Evolutionary conservation across 306 rosid genomes (phyloP), one percentile per base, ranked within the genome.

Genomic region (Casuarina equisetifolia): DNA sequence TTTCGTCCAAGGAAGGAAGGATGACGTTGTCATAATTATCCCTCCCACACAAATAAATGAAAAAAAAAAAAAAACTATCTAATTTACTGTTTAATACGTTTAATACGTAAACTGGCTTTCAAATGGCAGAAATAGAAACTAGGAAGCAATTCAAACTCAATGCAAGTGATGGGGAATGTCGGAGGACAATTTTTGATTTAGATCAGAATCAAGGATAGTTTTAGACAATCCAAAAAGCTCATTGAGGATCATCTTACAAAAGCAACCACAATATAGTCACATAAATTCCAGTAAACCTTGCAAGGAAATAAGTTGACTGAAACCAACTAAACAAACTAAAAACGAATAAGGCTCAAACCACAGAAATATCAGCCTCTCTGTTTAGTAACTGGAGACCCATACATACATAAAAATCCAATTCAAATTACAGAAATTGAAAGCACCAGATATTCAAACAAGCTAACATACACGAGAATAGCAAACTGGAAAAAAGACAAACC

Each of bases 401-500:
- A 11, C 69, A 62, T 25, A 58, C 0, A 35, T 7, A 12, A 40
- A 63, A 39, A 3, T 63, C 7, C 10, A 62, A 11, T 10, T 35
- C 3, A 5, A 62, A 62, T 35, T 3, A 35, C 42, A 62, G 16
- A 62, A 62, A 35, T 2, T 13, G 36, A 62, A 44, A 35, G 44
- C 0, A 38, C 19, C 69, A 63, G 45, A 63, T 63, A 36, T 63
- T 13, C 2, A 63, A 63, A 35, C 45, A 5, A 62, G 12, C 15
- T 36, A 32, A 63, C 44, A 63, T 32, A 36, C 40, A 62, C 19
- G 6, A 36, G 40, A 61, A 61, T 61, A 61, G 40, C 36, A 66
- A 72, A 64, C 39, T 72, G 45, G 39, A 64, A 66, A 5, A 74
- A 66, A 17, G 54, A 35, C 61, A 25, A 25, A 25, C 70, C 35